Evolutionary conservation across 2,329 filamentous ascomycete genomes (phyloP), one percentile per base, ranked within the genome.

Genomic region (Alternaria tenuissima): DNA sequence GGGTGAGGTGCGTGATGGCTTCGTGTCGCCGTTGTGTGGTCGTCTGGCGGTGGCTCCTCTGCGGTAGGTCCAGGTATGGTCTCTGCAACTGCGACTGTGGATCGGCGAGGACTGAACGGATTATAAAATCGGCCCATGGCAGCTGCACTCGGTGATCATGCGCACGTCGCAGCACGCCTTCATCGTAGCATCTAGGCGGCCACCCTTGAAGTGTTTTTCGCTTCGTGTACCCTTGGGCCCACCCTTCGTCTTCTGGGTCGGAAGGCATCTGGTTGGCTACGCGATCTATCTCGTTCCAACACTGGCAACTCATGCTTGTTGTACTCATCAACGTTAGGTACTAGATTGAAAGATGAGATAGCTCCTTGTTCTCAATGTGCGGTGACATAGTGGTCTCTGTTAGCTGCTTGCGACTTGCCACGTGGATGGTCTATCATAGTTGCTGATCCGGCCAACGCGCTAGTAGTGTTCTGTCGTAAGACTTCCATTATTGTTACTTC

Each of bases 71-170:
- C 14, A 20, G 46, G 8, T 22, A 22, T 28, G 2, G 32, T 20
- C 34, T 18, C 16, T 18, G 24, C 42, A 38, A 22, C 12, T 14
- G 16, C 26, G 3, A 44, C 3, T 26, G 18, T 28, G 5, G 34
- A 36, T 4, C 53, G 43, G 9, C 26, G 43, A 4, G 43, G 43
- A n/a, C 24, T 47, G 9, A 55, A 49, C 0, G 34, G 53, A 3
- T 55, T 55, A 7, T 20, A 39, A 14, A 48, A 48, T 22, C 53
- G 53, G n/a, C 32, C 43, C 53, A 55, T 55, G 47, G 34, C 14
- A 26, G 3, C 7, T 20, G 28, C 11, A n/a, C 5, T 24, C 4
- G 2, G 16, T 8, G 24, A 12, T 18, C 5, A 18, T 48, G 14
- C 7, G n/a, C 14, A 38, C 14, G 42, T 46, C 22, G 42, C 34